A percentile compares a stretch with the other conserved stretches of the same genome.
phyloP scores from a whole-genome alignment of 108 stramenopile genomes.

The Fragilaria crotonensis region DNA sequence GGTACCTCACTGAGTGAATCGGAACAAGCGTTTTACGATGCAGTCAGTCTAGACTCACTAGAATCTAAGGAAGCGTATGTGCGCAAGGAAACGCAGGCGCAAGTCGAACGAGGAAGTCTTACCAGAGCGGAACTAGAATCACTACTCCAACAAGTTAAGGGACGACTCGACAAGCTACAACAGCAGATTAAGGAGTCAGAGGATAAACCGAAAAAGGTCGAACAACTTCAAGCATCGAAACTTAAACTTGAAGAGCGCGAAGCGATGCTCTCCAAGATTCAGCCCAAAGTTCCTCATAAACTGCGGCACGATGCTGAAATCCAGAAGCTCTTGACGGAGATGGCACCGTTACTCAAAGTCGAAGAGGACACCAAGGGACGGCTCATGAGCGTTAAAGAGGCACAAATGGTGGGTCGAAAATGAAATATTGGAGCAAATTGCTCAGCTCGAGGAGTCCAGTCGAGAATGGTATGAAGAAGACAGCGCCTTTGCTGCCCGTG shows the following conservation, averaged over 20 bases:
- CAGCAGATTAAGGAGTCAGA: slow-evolving; percentile 48
- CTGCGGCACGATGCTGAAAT: slow-evolving; percentile 62
- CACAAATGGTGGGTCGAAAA: slow-evolving; percentile 51
- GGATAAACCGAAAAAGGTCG: slow-evolving; percentile 51
- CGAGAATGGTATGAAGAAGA: slow-evolving; percentile 83
- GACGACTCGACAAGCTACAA: slow-evolving; percentile 40
- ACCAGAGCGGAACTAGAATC: slow-evolving; percentile 42
- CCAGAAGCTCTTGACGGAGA: slow-evolving; percentile 40
- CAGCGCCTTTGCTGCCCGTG: slow-evolving; percentile 48
- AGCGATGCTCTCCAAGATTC: slow-evolving; percentile 29
- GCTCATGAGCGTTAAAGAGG: slow-evolving; percentile 64
- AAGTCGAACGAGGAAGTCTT: slow-evolving; percentile 62
- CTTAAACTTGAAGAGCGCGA: slow-evolving; percentile 54
- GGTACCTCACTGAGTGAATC: slow-evolving; percentile 61
- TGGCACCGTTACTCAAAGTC: slow-evolving; percentile 49
- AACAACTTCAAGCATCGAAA: slow-evolving; percentile 24
- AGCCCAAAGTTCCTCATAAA: slow-evolving; percentile 31
- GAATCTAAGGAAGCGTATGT: slow-evolving; percentile 54
- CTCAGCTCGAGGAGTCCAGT: slow-evolving; percentile 44
- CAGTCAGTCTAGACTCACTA: slow-evolving; percentile 39
- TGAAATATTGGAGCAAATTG: slow-evolving; percentile 65
- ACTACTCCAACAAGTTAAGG: slow-evolving; percentile 53
- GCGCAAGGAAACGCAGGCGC: slow-evolving; percentile 51
- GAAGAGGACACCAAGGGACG: slow-evolving; percentile 59
- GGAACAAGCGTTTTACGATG: slow-evolving; percentile 84